These are phyloP conservation scores for Suillus cothurnatus DNA, from an alignment of 768 basidiomycete species.

Conservation along the genomic window DNA sequence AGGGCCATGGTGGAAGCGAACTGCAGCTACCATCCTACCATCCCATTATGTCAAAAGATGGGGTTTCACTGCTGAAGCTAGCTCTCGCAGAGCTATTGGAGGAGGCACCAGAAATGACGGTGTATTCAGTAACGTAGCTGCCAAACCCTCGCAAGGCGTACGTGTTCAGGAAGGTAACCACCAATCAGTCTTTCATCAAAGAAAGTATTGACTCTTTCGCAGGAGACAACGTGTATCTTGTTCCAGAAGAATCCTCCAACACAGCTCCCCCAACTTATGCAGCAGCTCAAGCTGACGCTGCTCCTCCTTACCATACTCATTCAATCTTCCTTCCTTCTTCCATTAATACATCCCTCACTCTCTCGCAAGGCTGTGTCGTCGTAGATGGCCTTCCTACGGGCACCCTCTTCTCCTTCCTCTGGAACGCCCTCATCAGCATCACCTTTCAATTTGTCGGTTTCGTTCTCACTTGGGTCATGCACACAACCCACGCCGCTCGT, in stretches of 20 bases:
- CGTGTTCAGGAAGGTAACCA: constrained; percentile 60
- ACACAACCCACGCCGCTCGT: constrained; percentile 91
- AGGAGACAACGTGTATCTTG: constrained; percentile 75
- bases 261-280: constrained; percentile 93
- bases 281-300: constrained; percentile 90
- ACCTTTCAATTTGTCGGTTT: constrained; percentile 98
- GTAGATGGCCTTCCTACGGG: constrained; percentile 88
- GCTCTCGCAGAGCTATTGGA: constrained; percentile 43
- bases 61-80: constrained; percentile 46
- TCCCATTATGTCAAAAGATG: constrained; percentile 47
- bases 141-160: constrained; percentile 71
- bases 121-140: constrained; percentile 94
- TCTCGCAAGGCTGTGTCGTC: constrained; percentile 69
- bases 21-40: constrained; percentile 60
- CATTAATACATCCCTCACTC: constrained; percentile 45
- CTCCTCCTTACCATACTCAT: constrained; percentile 97
- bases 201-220: constrained; percentile 8
- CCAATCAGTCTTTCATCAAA: constrained; percentile 13
- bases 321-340: constrained; percentile 86
- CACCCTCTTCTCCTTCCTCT: constrained; percentile 83
- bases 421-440: constrained; percentile 91
- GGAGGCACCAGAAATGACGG: constrained; percentile 81
- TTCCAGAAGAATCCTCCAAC: constrained; percentile 81
- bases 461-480: constrained; percentile 90
- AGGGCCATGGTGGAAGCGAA: constrained; percentile 56